Evolutionary conservation across 2,329 filamentous ascomycete genomes (phyloP), one percentile per base, ranked within the genome.

Genomic region (Westerdykella aurantiaca): DNA sequence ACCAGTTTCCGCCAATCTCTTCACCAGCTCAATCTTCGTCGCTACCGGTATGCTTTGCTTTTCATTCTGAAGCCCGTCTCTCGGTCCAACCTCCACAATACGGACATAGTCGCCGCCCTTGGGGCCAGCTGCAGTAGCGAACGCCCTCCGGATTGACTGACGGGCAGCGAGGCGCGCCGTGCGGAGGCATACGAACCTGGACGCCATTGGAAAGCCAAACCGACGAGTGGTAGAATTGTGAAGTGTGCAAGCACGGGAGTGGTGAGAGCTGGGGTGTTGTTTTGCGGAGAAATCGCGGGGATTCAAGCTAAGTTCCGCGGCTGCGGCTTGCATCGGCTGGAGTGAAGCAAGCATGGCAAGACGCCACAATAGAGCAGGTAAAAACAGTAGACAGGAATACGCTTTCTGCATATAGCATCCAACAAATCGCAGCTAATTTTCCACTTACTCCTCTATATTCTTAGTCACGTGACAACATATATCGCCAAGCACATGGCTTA

Each of bases 21-120:
- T 76, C 33, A 94, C 85, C 42, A 94, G 69, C 53, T 89, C 80
- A 43, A 91, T 78, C 67, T 94, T 94, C 2, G 82, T 88, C 6
- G 76, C 73, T 10, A 87, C 72, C 0, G 86, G 73, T 50, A 94
- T 84, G 22, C 74, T 74, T 50, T 73, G 79, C 69, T 85, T 86
- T 71, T 93, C 86, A 61, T 93, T 94, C 64, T 95, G 88, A 42
- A 94, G 70, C n/a, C 88, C 88, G 71, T 94, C 88, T 52, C 88
- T 77, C 29, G 88, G 87, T 7, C 86, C 87, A 49, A 94, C 88
- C 71, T 94, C 88, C 49, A 93, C 83, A 33, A 94, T 82, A 34
- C 75, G 70, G 33, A 79, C 73, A 49, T 69, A 63, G 53, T 75
- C 71, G 42, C 50, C 47, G 23, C 42, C 22, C 41, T 59, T 58